Base-by-base conservation (phyloP, 2,329 filamentous ascomycete species). In the Pseudocercospora ulei region DNA sequence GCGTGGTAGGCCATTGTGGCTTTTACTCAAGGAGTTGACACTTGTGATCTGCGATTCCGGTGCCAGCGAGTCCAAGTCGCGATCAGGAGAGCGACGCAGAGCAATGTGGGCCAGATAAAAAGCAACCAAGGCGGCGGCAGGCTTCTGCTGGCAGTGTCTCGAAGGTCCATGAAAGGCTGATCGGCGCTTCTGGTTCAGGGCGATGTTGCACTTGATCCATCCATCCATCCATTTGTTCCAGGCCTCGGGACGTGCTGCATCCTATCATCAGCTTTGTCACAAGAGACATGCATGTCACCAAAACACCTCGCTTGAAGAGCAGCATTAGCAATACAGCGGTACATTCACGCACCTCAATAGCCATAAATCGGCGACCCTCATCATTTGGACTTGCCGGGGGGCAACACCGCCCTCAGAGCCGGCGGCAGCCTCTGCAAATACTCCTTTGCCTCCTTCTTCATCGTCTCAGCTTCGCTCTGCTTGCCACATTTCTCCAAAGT, bases 401-500 rank as follows among this genome's bases (percentile, higher is more conserved):
- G 5, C 22, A 54, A 42, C 5, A 38, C 42, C 12, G 37, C 25
- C 31, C 39, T 39, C 39, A 55, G 16, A 6, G 35, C 28, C 27
- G 39, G 24, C 11, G 54, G 53, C 35, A 58, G 17, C 14, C 33
- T 42, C 18, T 35, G 35, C 44, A 56, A 45, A 8, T 41, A 38
- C 24, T 46, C 31, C 29, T 49, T 34, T 8, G 47, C 53, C 29
- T 52, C 46, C 6, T 35, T 34, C 25, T 50, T 45, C 7, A 53
- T 51, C 11, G 34, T 20, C 16, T 39, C 30, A 46, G 60, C 31
- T 49, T 63, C 41, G 41, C 46, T 30, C 51, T 43, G 40, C 22
- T 54, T 48, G 2, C 82, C 82, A 54, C 82, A 76, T 39, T 81
- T 72, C 51, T 85, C 81, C 48, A 80, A 72, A 13, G 78, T 83